phyloP scores from a whole-genome alignment of 352 stramenopile genomes.

The Phytophthora pistaciae region DNA sequence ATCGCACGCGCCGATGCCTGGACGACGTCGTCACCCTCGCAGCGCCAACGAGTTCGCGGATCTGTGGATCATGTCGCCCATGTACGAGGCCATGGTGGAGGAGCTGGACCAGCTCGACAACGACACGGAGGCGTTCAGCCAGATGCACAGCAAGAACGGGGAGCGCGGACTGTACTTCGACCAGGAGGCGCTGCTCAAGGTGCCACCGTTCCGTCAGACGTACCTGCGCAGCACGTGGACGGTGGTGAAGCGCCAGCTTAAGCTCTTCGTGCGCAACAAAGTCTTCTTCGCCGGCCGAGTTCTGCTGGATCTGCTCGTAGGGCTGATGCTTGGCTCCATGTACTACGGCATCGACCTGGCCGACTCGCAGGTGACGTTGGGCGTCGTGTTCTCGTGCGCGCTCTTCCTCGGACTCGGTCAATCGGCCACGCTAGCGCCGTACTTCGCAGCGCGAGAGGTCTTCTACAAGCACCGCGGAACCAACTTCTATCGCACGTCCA shows the following conservation, averaged over 20 bases:
- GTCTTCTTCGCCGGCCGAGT: constrained; percentile 44
- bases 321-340: constrained; percentile 46
- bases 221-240: constrained; percentile 45
- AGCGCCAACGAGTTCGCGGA: constrained; percentile 51
- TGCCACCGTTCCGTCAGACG: constrained; percentile 49
- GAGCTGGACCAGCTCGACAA: constrained; percentile 41
- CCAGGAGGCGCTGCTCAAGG: constrained; percentile 45
- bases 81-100: constrained; percentile 52
- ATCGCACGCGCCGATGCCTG: constrained; percentile 29
- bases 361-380: constrained; percentile 49
- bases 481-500: constrained; percentile 87
- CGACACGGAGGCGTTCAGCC: constrained; percentile 30
- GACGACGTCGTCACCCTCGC: constrained; percentile 37
- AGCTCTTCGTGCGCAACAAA: constrained; percentile 49
- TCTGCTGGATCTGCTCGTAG: constrained; percentile 46
- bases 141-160: constrained; percentile 28
- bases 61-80: constrained; percentile 51
- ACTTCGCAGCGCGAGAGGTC: constrained; percentile 64
- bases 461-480: constrained; percentile 88
- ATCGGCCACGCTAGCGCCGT: constrained; percentile 69
- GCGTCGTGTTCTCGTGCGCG: constrained; percentile 81
- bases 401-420: constrained; percentile 83
- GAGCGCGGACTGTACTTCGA: constrained; percentile 39
- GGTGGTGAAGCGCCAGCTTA: constrained; percentile 47
- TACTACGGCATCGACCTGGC: constrained; percentile 51